Evolutionary conservation across 306 rosid species (phyloP), one percentile per base, ranked within the genome.

Genomic region (Medicago lupulina): DNA sequence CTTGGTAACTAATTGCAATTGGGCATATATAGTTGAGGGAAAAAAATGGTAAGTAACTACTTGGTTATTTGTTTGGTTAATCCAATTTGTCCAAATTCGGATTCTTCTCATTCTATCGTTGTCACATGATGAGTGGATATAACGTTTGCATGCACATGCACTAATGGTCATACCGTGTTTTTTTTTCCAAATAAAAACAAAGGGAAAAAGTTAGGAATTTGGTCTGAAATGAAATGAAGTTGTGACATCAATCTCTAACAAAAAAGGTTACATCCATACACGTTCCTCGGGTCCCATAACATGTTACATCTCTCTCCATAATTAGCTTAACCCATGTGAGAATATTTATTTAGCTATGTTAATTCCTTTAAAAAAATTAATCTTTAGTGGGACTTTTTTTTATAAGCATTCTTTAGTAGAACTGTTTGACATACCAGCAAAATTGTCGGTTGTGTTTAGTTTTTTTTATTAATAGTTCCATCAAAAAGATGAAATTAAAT

Each of bases 81-180:
- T 34, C 38, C 3, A 34, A 34, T 34, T 34, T 34, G n/a, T 43
- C 49, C 12, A 43, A 43, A 43, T 11, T 43, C 4, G 49, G 49
- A 43, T 11, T 4, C 15, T 11, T 43, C 38, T 4, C 38, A 34
- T n/a, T 7, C 21, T 51, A 51, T 51, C 34, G 36, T 57, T 57
- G 34, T 55, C 62, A 57, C 70, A 73, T 67, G 69, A 73, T 67
- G 69, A 44, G 9, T 77, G 36, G 36, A 57, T 57, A 19, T 11
- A 43, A 63, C 31, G 4, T 5, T 49, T 54, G 9, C 72, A 23
- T 49, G 71, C 79, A 72, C 79, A 77, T 77, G 82, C 51, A 39
- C 8, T 71, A 78, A 59, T 60, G 34, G 11, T 36, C 38, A 11
- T 60, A 49, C 16, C 64, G 2, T 28, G 31, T 15, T 34, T 39